Evolutionary conservation across 2,329 filamentous ascomycete species (phyloP), one percentile per base, ranked within the genome.

Genomic region (Alternaria ethzedia): DNA sequence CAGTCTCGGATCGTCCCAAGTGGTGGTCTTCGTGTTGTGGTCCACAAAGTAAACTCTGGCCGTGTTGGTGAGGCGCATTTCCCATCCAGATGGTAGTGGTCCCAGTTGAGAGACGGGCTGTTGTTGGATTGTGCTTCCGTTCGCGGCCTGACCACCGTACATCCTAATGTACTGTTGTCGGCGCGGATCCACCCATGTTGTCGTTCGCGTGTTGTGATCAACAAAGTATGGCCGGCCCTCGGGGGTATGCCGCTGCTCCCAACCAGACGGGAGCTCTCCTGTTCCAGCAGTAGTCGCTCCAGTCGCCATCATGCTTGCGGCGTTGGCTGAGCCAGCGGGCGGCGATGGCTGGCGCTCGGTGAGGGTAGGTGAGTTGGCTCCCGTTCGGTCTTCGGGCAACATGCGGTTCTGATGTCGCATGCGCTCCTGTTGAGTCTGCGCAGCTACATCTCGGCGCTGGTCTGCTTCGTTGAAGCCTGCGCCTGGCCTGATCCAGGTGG

Each of bases 1-100:
- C 71, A 99, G 84, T 76, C 96, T 89, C 36, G 96, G 96, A 76
- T 99, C 96, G 77, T 99, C 96, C 96, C 96, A 99, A 1, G 96
- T 99, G 4, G 96, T 99, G 0, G 96, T 99, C 86, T 99, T 99
- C 47, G 96, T 99, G 83, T 99, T 99, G 83, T 99, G 96, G 76
- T 99, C 96, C 47, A 99, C 96, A 80, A 99, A 99, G 83, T 99
- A 99, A 15, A 99, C 96, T 63, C 96, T 88, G 26, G 96, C 96
- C 13, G 96, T 99, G 81, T 99, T 98, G 57, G 96, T 99, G 55
- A 99, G 89, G 64, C 96, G 93, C 96, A 99, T 99, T 85, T 99
- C 96, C 96, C 96, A 99, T 3, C 96, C 96, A 75, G 96, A 98
- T 4, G 96, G 96, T 51, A 99, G 82, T 25, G 96, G 96, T 5